These are phyloP conservation scores for Sordariomycetes sp. DNA, from an alignment of 2,329 filamentous ascomycete genomes.

Conservation along the genomic window DNA sequence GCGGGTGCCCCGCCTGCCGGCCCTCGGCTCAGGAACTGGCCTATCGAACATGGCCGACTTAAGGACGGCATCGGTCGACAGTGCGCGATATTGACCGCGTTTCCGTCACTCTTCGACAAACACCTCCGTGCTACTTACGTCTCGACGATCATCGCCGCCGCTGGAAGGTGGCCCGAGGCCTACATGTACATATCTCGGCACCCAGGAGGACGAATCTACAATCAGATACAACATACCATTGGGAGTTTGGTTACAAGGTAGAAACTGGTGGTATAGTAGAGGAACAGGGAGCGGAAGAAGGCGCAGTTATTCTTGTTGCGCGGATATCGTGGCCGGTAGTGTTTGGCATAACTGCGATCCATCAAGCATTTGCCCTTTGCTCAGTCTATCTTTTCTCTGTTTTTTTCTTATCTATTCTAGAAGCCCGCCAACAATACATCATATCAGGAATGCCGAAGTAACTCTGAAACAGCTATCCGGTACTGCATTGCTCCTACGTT, in stretches of 20 bases:
- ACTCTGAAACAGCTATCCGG: too few relatives aligned
- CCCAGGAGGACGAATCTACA: not conserved
- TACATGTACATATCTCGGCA: not conserved
- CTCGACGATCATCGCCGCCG: not conserved
- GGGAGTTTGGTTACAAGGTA: not conserved
- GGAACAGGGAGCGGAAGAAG: too few relatives aligned
- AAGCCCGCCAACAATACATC: too few relatives aligned
- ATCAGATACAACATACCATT: not conserved
- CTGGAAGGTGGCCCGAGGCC: not conserved
- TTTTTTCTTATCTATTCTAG: too few relatives aligned
- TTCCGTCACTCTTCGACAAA: not conserved
- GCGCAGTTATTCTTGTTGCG: too few relatives aligned
- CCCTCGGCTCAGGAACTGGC: not conserved
- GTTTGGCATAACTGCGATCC: too few relatives aligned
- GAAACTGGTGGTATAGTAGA: too few relatives aligned
- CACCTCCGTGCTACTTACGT: not conserved
- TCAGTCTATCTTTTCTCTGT: too few relatives aligned
- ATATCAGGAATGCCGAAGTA: too few relatives aligned
- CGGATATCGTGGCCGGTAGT: too few relatives aligned
- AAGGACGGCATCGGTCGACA: not conserved
- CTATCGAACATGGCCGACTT: not conserved
- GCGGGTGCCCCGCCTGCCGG: not conserved
- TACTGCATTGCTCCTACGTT: too few relatives aligned
- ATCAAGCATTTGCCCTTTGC: too few relatives aligned
- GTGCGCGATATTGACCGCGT: not conserved